These are phyloP conservation scores for Coniochaeta hoffmannii DNA, from an alignment of 2,329 filamentous ascomycete species.

Conservation along the genomic window DNA sequence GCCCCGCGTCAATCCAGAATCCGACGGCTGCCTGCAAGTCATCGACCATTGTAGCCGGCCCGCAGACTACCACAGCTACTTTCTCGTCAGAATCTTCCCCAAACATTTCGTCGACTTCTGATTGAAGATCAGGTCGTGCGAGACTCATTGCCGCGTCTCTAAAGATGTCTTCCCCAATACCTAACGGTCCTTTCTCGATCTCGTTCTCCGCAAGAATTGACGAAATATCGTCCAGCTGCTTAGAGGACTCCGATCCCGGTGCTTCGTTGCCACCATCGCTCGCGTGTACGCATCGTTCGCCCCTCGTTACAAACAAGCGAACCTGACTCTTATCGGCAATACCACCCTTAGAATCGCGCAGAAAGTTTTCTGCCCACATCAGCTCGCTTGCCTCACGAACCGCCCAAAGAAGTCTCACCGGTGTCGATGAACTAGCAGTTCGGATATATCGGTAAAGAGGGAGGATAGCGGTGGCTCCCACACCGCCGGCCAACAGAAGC, in stretches of 20 bases:
- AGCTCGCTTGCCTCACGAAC: background rate
- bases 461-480: constrained; percentile 70
- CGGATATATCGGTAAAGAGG: constrained; percentile 57
- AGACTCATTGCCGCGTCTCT: too few relatives aligned
- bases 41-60: background rate
- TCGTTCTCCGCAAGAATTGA: too few relatives aligned
- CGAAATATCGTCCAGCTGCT: background rate
- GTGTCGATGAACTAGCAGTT: background rate
- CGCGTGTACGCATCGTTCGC: background rate
- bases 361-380: background rate
- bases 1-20: background rate
- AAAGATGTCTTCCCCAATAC: too few relatives aligned
- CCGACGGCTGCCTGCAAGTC: background rate
- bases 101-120: background rate
- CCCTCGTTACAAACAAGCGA: background rate
- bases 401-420: background rate
- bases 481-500: constrained; percentile 68
- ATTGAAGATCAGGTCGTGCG: background rate
- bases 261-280: background rate
- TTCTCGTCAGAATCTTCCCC: background rate
- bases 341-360: background rate
- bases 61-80: background rate
- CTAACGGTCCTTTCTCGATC: too few relatives aligned
- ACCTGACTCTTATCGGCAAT: background rate
- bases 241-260: background rate